Percentiles rank a stretch among this genome's conserved stretches.
These are phyloP conservation scores for Aegilops sharonensis DNA, from an alignment of 176 grass and related monocot genomes.

Conservation along the genomic window DNA sequence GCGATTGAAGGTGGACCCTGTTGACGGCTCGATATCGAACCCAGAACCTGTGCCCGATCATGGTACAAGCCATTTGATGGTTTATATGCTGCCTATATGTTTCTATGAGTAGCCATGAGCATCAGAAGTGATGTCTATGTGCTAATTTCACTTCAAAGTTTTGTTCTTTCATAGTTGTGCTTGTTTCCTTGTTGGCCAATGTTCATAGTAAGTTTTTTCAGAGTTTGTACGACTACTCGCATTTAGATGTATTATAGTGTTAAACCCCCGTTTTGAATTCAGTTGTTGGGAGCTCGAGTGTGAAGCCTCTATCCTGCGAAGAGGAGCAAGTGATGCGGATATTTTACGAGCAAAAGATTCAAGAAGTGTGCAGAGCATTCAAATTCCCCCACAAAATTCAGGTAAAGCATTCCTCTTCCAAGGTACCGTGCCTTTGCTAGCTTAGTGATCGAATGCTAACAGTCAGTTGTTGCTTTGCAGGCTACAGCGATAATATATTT, in stretches of 20 bases:
- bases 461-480: slow-evolving; percentile 39
- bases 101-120: neutral
- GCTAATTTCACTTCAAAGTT: slow-evolving; percentile 14
- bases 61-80: slow-evolving; percentile 38
- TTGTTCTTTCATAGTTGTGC: slow-evolving; percentile 11
- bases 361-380: slow-evolving; percentile 93
- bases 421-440: neutral
- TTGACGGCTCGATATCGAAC: slow-evolving; percentile 64
- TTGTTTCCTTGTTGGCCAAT: neutral
- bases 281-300: slow-evolving; percentile 45
- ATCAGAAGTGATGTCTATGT: neutral
- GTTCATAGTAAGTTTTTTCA: neutral
- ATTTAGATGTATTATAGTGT: neutral
- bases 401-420: slow-evolving; percentile 40
- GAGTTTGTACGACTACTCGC: neutral
- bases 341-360: slow-evolving; percentile 98
- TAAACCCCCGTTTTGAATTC: slow-evolving; percentile 20
- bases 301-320: slow-evolving; percentile 75
- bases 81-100: neutral
- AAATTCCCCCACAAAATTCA: slow-evolving; percentile 96
- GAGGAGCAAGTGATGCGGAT: slow-evolving; percentile 76
- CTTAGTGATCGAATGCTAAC: slow-evolving; percentile 1
- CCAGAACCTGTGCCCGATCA: slow-evolving; percentile 60
- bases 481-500: slow-evolving; percentile 96
- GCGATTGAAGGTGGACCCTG: slow-evolving; percentile 55